phyloP scores from a whole-genome alignment of 768 basidiomycete genomes.

The Xerocomellus dryophilus region DNA sequence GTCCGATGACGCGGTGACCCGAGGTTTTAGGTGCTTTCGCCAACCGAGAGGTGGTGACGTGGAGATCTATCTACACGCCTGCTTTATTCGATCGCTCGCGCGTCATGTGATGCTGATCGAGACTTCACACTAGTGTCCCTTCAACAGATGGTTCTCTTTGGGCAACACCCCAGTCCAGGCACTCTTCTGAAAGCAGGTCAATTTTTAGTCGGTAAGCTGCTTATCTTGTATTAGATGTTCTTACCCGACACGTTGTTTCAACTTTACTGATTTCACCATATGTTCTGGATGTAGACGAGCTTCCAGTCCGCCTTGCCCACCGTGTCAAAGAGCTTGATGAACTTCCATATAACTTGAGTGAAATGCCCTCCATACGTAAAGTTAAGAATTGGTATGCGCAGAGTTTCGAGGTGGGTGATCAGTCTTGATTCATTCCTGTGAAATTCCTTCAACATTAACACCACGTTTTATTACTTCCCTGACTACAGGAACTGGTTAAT shows the following conservation, averaged over 20 bases:
- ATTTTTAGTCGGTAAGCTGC: constrained; percentile 12
- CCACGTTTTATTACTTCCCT: not conserved
- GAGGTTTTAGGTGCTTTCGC: too few relatives aligned
- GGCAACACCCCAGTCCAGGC: constrained; percentile 18
- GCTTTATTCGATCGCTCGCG: not conserved
- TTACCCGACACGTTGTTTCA: too few relatives aligned
- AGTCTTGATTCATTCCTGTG: not conserved
- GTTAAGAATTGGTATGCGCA: constrained; percentile 21
- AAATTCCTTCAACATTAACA: not conserved
- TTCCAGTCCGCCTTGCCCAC: constrained; percentile 16
- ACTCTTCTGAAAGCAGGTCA: constrained; percentile 17
- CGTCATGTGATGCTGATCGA: constrained; percentile 6
- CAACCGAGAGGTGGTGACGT: not conserved
- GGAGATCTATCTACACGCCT: not conserved
- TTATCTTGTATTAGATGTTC: not conserved
- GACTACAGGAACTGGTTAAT: constrained; percentile 8
- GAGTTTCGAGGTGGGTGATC: constrained; percentile 15
- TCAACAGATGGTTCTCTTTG: constrained; percentile 18
- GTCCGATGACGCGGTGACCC: not conserved
- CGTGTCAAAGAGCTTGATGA: constrained; percentile 20
- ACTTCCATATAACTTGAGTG: constrained; percentile 15
- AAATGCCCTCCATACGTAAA: constrained; percentile 19
- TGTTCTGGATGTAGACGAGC: constrained; percentile 8
- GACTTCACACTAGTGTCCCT: constrained; percentile 9
- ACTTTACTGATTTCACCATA: not conserved